Conservation (phyloP, 1,139 yeast species). For the Suhomyces taliae region DNA sequence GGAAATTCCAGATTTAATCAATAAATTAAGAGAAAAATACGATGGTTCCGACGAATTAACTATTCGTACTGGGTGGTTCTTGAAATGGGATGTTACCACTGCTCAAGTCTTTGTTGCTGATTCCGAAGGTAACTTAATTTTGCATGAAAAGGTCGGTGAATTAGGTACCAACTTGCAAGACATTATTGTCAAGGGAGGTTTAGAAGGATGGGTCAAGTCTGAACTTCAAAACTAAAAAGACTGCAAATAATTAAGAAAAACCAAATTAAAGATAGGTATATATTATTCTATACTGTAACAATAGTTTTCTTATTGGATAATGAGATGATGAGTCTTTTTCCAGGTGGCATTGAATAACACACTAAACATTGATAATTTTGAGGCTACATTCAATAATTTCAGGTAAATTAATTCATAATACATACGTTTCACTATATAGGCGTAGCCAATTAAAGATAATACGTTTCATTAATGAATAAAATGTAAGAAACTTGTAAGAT, state of each 20-base stretch:
- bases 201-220: slow-evolving; percentile 96
- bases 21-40: slow-evolving; percentile 71
- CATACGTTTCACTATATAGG: not conserved
- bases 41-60: slow-evolving; percentile 65
- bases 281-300: too few species aligned
- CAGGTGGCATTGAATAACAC: too few species aligned
- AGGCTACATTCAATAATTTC: not conserved
- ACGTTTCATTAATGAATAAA: not conserved
- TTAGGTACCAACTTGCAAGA: slow-evolving; percentile 94
- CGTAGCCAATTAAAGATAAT: not conserved
- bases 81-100: slow-evolving; percentile 89
- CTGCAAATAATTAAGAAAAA: not conserved
- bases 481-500: too few species aligned
- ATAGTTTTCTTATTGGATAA: too few species aligned
- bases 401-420: too few species aligned
- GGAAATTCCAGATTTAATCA: slow-evolving; percentile 86
- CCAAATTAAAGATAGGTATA: too few species aligned
- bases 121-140: slow-evolving; percentile 59
- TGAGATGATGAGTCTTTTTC: too few species aligned
- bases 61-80: slow-evolving; percentile 90
- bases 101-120: slow-evolving; percentile 80
- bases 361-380: not conserved
- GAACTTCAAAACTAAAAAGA: slow-evolving; percentile 39
- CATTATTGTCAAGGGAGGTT: slow-evolving; percentile 93
- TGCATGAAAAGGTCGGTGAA: slow-evolving; percentile 90